Conservation (phyloP, 176 grass and related monocot genomes). For the Oryza longistaminata region DNA sequence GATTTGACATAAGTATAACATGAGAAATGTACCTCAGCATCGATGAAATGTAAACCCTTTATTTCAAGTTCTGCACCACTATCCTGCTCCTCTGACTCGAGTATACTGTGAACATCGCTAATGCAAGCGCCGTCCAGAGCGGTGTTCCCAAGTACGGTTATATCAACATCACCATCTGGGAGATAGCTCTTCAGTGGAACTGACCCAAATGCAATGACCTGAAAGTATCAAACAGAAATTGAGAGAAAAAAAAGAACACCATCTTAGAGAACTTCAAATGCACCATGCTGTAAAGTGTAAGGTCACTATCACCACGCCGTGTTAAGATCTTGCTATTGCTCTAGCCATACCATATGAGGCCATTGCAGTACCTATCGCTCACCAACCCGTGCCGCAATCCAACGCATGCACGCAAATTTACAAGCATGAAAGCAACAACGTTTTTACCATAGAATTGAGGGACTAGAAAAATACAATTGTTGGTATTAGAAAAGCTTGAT, state of each 20-base stretch:
- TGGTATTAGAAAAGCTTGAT: no score
- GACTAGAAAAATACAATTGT: no score
- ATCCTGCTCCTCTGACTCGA: conserved; percentile 44
- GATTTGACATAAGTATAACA: background rate
- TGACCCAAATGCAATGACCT: conserved; percentile 82
- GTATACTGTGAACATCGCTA: conserved; percentile 37
- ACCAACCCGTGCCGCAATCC: background rate
- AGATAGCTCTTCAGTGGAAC: conserved; percentile 87
- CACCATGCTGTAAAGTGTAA: background rate
- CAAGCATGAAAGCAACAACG: no score
- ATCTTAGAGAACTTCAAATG: background rate
- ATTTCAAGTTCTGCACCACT: conserved; percentile 46
- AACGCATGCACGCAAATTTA: background rate
- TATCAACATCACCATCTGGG: conserved; percentile 81
- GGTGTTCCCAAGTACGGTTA: conserved; percentile 54
- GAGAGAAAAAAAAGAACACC: background rate
- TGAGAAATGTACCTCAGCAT: conserved; percentile 56
- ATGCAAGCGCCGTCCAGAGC: conserved; percentile 33
- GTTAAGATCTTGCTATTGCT: background rate
- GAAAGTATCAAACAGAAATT: conserved; percentile 19
- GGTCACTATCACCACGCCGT: no score
- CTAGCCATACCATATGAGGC: background rate
- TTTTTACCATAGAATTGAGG: no score
- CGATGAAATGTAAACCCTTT: conserved; percentile 48
- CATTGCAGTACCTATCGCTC: background rate